These are phyloP conservation scores for Coemansia sp. DNA, from an alignment of 192 early-diverging fungal genomes.

Conservation along the genomic window DNA sequence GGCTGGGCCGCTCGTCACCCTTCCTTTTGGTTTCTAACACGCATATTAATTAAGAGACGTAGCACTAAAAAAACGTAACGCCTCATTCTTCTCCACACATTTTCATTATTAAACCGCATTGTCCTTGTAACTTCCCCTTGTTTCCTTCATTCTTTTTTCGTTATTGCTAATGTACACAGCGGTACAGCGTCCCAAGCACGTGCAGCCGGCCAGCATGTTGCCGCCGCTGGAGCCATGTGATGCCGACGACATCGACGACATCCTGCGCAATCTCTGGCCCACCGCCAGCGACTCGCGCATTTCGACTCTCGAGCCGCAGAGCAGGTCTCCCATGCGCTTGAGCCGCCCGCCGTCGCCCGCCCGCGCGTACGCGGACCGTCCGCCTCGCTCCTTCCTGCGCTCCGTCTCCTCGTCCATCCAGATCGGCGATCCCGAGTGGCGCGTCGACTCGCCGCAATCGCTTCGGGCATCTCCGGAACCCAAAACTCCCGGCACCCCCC, in stretches of 20 bases:
- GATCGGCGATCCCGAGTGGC: constrained; percentile 54
- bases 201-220: constrained; percentile 16
- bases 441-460: constrained; percentile 44
- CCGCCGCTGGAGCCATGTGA: constrained; percentile 9
- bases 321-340: constrained; percentile 4
- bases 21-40: no score
- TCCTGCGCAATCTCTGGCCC: constrained; percentile 48
- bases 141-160: neutral
- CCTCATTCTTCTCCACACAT: no score
- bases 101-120: no score
- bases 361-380: constrained; percentile 15
- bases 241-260: constrained; percentile 50
- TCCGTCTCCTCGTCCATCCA: constrained; percentile 39
- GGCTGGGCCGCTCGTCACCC: no score
- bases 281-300: constrained; percentile 10
- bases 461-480: constrained; percentile 13
- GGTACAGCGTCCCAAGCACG: constrained; percentile 17
- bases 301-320: neutral
- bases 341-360: constrained; percentile 4
- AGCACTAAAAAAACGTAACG: no score
- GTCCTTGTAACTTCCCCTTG: neutral
- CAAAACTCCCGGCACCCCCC: constrained; percentile 35
- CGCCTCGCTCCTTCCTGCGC: constrained; percentile 7
- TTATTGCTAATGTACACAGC: constrained; percentile 30
- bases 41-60: no score